Percentiles rank a stretch among this genome's conserved stretches.
Conservation (phyloP, 176 grass and related monocot species). For the Oryza punctata region DNA sequence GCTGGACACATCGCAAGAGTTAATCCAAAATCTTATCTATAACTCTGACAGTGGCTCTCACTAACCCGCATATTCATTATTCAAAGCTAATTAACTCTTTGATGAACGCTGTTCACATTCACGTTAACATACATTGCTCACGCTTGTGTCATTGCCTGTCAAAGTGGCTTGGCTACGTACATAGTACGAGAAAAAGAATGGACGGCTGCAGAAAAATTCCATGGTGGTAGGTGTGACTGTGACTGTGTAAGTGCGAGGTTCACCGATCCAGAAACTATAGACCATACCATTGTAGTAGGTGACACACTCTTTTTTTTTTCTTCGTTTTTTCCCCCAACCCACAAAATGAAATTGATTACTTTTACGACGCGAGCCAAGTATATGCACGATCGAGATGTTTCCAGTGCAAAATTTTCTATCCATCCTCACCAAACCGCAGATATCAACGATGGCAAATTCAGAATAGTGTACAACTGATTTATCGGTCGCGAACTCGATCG, state of each 20-base stretch:
- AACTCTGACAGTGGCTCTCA: neutral
- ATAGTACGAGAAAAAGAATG: neutral
- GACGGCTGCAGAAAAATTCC: neutral
- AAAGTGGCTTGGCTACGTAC: neutral
- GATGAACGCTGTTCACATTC: neutral
- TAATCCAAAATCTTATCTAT: neutral
- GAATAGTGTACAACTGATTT: neutral
- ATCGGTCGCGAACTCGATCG: neutral
- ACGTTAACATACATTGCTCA: neutral
- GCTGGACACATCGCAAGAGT: neutral
- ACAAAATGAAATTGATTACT: no score
- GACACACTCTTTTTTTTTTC: no score
- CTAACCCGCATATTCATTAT: neutral
- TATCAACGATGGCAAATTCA: neutral
- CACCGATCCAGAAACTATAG: no score
- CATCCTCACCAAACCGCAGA: slow-evolving; percentile 5
- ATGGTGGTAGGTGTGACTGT: slow-evolving; percentile 12
- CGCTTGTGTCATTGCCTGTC: neutral
- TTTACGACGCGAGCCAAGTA: neutral
- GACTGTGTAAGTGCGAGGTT: no score
- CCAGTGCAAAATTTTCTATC: neutral
- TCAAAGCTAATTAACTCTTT: neutral
- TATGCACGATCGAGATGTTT: neutral
- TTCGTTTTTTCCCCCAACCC: no score
- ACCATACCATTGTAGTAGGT: neutral